Base-by-base conservation (phyloP, 2,329 filamentous ascomycete species). In the Aspergillus pseudoglaucus region DNA sequence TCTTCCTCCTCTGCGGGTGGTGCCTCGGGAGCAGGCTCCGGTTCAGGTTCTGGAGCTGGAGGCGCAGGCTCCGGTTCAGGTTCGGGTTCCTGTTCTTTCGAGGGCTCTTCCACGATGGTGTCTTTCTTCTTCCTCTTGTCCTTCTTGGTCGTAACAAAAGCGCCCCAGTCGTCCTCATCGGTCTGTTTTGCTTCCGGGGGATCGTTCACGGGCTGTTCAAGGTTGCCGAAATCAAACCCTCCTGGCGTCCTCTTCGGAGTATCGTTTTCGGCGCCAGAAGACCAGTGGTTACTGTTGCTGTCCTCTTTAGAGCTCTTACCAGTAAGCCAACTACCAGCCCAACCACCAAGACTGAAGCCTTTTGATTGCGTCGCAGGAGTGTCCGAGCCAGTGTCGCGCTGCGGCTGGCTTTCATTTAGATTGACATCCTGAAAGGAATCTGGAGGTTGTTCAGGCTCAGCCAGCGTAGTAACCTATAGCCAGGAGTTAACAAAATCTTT, bases 381-480 rank as follows among this genome's bases (percentile, higher is more conserved):
- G 55, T 76, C 77, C 56, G 82, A 76, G 50, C 73, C 77, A 12
- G 82, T 60, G 52, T 83, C 79, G 5, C 82, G 61, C 47, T 80
- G 78, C 1, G 81, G 79, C n/a, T 71, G 74, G 22, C 68, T 61
- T 47, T 84, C 82, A 54, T 83, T 78, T 22, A 88, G 66, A 58
- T 81, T 85, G 54, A 89, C 81, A 23, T 88, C 83, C 40, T 86
- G 76, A 55, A 88, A 87, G n/a, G 75, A 68, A 47, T 79, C 77
- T 39, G 67, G 56, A 10, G 71, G 60, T 20, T 69, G 67, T 5
- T 64, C 61, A 42, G 70, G 55, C 5, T 56, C 53, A 39, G 63
- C 60, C 59, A 30, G 25, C 4, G 25, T 30, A 30, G 25, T 30
- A 12, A 30, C 25, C 25, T 30, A 12, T 64, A 38, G 20, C 33